Evolutionary conservation across 2,329 filamentous ascomycete genomes (phyloP).

Genomic region (Aspergillus proliferans): DNA sequence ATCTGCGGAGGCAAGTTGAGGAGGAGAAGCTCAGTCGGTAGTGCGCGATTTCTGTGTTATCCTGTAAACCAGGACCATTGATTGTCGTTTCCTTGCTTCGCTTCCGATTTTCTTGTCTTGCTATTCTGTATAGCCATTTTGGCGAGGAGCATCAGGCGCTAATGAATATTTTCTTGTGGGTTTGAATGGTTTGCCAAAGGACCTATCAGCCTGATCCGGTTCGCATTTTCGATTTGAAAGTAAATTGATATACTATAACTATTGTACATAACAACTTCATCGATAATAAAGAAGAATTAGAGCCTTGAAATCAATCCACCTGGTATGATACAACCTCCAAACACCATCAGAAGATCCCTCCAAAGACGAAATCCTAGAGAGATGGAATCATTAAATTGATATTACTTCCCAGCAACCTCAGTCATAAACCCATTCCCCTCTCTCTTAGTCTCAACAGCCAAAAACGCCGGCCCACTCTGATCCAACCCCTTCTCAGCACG

Average conservation of each 20-base stretch:
- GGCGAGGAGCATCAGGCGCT: conserved; percentile 29
- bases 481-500: conserved; percentile 74
- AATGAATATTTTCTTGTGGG: conserved; percentile 14
- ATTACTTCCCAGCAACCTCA: conserved; percentile 17
- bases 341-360: conserved; percentile 3
- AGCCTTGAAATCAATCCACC: too few species aligned
- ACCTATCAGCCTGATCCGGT: conserved; percentile 1
- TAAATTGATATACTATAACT: conserved; percentile 5
- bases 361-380: conserved; percentile 1
- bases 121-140: conserved; percentile 26
- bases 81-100: conserved; percentile 3
- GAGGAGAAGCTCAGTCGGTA: conserved; percentile 63
- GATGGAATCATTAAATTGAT: conserved; percentile 1
- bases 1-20: conserved; percentile 76
- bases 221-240: conserved; percentile 2
- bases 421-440: conserved; percentile 35
- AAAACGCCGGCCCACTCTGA: conserved; percentile 50
- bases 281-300: too few species aligned
- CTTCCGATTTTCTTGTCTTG: conserved; percentile 11
- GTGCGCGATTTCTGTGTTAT: conserved; percentile 5
- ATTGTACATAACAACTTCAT: conserved; percentile 7
- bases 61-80: neutral
- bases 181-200: conserved; percentile 2
- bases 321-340: neutral
- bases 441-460: conserved; percentile 72